Evolutionary conservation across 306 rosid genomes (phyloP).

Genomic region (Cicer pinnatifidum): DNA sequence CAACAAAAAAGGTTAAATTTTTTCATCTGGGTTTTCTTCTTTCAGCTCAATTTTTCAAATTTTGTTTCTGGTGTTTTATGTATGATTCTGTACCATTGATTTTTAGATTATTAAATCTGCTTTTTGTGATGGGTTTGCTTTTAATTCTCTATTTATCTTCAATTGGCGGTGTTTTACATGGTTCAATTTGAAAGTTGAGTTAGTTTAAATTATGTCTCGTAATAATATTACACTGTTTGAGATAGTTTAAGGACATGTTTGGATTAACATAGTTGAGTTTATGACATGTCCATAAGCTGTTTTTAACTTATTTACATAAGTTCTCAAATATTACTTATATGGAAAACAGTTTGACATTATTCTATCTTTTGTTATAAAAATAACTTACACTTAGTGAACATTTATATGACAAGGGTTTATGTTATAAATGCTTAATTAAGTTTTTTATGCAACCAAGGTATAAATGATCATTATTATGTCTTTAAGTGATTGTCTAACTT

Average conservation of each 20-base stretch:
- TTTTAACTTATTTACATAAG: neutral
- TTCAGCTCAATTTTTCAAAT: neutral
- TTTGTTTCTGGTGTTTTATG: constrained; percentile 35
- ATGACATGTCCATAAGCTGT: neutral
- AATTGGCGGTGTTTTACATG: constrained; percentile 13
- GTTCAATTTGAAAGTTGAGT: neutral
- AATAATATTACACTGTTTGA: neutral
- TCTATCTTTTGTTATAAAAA: no score
- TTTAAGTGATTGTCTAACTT: constrained; percentile 2
- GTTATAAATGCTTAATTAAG: no score
- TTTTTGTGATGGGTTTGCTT: constrained; percentile 31
- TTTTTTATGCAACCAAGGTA: no score
- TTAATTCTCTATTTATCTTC: constrained; percentile 26
- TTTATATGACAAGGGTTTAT: no score
- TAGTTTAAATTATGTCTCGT: neutral
- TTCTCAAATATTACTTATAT: no score
- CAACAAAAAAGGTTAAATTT: constrained; percentile 40
- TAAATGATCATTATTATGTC: no score
- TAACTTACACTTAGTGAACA: no score
- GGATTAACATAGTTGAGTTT: neutral
- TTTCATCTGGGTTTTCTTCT: constrained; percentile 25
- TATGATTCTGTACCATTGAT: neutral
- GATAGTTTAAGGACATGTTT: neutral
- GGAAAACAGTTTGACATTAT: no score
- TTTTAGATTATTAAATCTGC: neutral